phyloP scores from a whole-genome alignment of 768 basidiomycete genomes.

The Podaxis sp. region DNA sequence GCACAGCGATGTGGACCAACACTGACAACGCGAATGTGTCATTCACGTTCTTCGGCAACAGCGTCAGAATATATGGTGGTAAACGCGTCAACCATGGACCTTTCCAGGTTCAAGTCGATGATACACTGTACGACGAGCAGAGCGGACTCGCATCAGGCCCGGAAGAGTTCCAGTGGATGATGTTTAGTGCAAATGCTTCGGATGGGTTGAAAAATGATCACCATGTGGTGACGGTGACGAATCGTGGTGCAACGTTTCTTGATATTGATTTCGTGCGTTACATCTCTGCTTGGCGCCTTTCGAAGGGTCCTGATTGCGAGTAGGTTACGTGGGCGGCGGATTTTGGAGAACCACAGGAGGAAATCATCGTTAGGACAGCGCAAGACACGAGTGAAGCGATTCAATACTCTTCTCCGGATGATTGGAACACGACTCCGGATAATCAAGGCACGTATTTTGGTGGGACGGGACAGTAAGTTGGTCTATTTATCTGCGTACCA shows the following conservation, averaged over 20 bases:
- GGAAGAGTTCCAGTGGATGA: conserved; percentile 35
- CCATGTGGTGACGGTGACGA: conserved; percentile 38
- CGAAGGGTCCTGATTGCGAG: neutral
- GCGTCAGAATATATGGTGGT: conserved; percentile 48
- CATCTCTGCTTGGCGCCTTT: neutral
- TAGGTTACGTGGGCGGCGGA: conserved; percentile 33
- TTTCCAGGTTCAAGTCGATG: conserved; percentile 43
- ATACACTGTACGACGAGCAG: conserved; percentile 21
- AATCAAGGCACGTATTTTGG: conserved; percentile 41
- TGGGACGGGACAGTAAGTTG: conserved; percentile 42
- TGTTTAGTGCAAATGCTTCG: conserved; percentile 32
- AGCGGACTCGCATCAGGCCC: conserved; percentile 28
- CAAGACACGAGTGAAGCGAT: conserved; percentile 38
- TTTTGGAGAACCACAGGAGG: conserved; percentile 25
- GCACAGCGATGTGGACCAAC: conserved; percentile 40
- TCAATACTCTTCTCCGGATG: conserved; percentile 24
- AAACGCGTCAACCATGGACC: conserved; percentile 45
- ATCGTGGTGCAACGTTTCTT: conserved; percentile 26
- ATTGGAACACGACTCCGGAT: conserved; percentile 32
- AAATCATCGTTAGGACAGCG: conserved; percentile 23
- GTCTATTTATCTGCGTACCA: neutral
- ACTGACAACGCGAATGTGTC: conserved; percentile 28
- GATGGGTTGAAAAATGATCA: conserved; percentile 26
- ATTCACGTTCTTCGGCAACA: conserved; percentile 49
- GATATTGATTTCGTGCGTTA: conserved; percentile 49